Base-by-base conservation (phyloP, 129 eudicot species). In the carrot (Daucus carota) region DNA sequence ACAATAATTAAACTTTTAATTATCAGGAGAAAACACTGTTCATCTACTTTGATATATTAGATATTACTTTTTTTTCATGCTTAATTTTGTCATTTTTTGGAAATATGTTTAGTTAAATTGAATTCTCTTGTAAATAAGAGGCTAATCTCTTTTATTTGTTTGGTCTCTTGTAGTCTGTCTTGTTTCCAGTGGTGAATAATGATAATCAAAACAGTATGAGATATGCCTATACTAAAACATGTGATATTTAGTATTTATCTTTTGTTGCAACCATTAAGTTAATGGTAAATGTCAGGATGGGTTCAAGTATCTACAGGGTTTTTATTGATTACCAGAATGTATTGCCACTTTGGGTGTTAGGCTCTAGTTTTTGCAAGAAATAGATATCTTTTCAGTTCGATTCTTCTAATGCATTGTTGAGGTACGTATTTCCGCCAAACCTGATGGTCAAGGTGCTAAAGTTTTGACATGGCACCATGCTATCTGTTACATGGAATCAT, bases 381-480 rank as follows among this genome's bases (percentile, higher is more conserved):
- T 73, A 31, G 6, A 1, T 28, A 46, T 28, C 6, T 28, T 40
- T 29, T 73, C 3, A 50, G 16, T 48, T 73, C 31, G 26, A 34
- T 18, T 10, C 28, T 18, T 43, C 15, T 67, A 44, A 45, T 50
- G 65, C n/a, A 73, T 69, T 78, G 16, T 36, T 32, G 81, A 94
- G 98, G 88, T 91, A 62, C 98, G 98, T 22, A 83, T 91, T 81
- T 94, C 97, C 50, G 73, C 88, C 75, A 93, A 93, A 82, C 88
- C 92, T 1, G 92, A 84, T 70, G 96, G 93, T 86, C 92, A 87
- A 91, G 89, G 96, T 77, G 75, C 96, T 67, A 87, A 74, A 85
- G 73, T 90, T 57, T 83, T 91, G 83, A 75, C 92, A 59, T 94
- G 98, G 98, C 81, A 91, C 80, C 98, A 94, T 85, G 97, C 96